These are phyloP conservation scores for Raddia guianensis DNA, from an alignment of 176 grass and related monocot genomes.

Conservation along the genomic window DNA sequence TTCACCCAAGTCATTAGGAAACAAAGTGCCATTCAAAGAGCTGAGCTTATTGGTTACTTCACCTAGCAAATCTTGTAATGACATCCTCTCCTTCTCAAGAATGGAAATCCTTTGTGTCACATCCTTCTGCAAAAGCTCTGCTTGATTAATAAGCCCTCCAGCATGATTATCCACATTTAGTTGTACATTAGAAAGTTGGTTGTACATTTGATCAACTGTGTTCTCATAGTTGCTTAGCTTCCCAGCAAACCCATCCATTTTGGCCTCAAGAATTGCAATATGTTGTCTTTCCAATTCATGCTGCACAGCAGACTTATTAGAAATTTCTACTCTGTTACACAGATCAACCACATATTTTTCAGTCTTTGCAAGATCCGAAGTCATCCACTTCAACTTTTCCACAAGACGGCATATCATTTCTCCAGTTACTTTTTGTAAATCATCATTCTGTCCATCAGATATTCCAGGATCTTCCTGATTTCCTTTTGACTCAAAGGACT, in stretches of 20 bases:
- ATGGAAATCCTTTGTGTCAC: conserved; percentile 48
- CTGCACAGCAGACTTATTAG: conserved; percentile 48
- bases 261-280: conserved; percentile 47
- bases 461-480: conserved; percentile 56
- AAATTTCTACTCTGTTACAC: conserved; percentile 43
- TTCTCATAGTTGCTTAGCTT: conserved; percentile 61
- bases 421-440: conserved; percentile 50
- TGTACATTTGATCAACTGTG: conserved; percentile 59
- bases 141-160: conserved; percentile 54
- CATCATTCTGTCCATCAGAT: conserved; percentile 66
- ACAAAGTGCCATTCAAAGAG: conserved; percentile 27
- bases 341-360: conserved; percentile 58
- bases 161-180: conserved; percentile 54
- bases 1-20: conserved; percentile 47
- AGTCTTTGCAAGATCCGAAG: conserved; percentile 56
- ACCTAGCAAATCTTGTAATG: conserved; percentile 46
- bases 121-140: conserved; percentile 76
- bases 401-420: conserved; percentile 59
- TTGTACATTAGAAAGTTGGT: conserved; percentile 57
- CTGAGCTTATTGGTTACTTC: conserved; percentile 60
- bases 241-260: conserved; percentile 68
- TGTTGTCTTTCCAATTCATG: conserved; percentile 54
- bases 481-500: conserved; percentile 79
- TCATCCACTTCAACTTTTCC: conserved; percentile 60
- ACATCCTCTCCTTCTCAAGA: conserved; percentile 61